Conservation (phyloP, 2,329 filamentous ascomycete genomes). For the Thielaviopsis ethacetica region DNA sequence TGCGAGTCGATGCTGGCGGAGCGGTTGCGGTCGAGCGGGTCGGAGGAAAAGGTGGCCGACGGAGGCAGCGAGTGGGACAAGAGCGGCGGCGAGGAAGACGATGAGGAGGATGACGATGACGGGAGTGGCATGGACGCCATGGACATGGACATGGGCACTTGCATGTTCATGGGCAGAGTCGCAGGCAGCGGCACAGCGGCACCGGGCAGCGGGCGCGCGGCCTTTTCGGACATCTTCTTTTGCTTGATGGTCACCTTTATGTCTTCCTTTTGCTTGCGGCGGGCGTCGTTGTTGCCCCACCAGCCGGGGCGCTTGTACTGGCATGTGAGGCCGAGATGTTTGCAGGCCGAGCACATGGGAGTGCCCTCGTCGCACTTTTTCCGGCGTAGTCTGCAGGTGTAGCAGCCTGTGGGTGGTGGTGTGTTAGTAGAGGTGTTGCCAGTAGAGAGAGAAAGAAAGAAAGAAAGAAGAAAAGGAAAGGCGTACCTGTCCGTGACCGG, state of each 20-base stretch:
- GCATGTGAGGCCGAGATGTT: constrained; percentile 65
- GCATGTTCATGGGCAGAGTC: background rate
- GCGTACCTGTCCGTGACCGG: constrained; percentile 67
- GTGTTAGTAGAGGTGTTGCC: background rate
- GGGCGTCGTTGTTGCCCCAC: constrained; percentile 88
- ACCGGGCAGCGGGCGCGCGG: constrained; percentile 38
- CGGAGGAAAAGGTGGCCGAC: constrained; percentile 64
- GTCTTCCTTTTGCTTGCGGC: constrained; percentile 74
- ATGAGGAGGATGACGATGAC: background rate
- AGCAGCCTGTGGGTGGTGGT: constrained; percentile 35
- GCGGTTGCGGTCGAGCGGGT: constrained; percentile 54
- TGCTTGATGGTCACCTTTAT: constrained; percentile 97
- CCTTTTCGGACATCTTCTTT: constrained; percentile 87
- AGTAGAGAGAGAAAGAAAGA: constrained; percentile 25
- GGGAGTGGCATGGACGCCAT: background rate
- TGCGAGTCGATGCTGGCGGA: constrained; percentile 70
- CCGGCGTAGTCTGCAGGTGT: constrained; percentile 48
- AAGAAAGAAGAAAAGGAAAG: constrained; percentile 22
- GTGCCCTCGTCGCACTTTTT: constrained; percentile 55
- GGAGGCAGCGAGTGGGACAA: constrained; percentile 70
- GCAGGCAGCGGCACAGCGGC: constrained; percentile 17
- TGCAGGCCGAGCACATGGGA: constrained; percentile 48
- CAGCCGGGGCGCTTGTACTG: constrained; percentile 94
- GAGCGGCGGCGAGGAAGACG: constrained; percentile 51
- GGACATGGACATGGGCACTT: background rate